Evolutionary conservation across 345 rosid genomes (phyloP), one percentile per base, ranked within the genome.

Genomic region (Fremontodendron californicum): DNA sequence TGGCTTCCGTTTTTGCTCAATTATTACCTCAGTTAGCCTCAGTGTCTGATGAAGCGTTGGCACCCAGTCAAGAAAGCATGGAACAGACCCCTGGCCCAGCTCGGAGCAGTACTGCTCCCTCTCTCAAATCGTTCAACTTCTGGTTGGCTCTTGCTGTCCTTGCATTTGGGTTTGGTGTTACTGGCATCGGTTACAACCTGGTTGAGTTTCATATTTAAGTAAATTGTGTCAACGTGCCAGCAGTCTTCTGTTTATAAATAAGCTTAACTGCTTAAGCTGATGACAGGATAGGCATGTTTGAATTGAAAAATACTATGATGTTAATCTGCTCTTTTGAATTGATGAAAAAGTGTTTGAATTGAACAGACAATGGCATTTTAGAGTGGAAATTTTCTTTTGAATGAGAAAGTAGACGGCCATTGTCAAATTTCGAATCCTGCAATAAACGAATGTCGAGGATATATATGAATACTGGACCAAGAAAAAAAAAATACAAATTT

Each of bases 131-230:
- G 42, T 21, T 39, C 46, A n/a, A 65, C 70, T n/a, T 37, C 46
- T 37, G 46, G 70, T 9, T 65, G 70, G 42, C 25, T 35, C 27
- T 76, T 63, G 80, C 33, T 25, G 70, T 37, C 49, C 37, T 72
- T 52, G 46, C 48, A 37, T 35, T 37, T 18, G 63, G 33, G 13
- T 57, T 25, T 2, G 33, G 62, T 57, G 33, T 57, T 57, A 23
- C 31, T 57, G 62, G 62, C 62, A 9, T n/a, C n/a, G 19, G 19
- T 18, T 64, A 13, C 46, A 19, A 19, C 45, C 25, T 64, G 69
- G 6, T 9, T 37, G 46, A 19, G 15, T 64, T 35, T 37, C 46
- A 16, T 35, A 11, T 35, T 63, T 63, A 63, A 35, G 45, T 19
- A 19, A 27, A 21, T 58, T 27, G 64, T 58, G 35, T 29, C 65